A percentile compares a stretch with the other conserved stretches of the same genome.
phyloP scores from a whole-genome alignment of 2,329 filamentous ascomycete genomes.

The Trichoderma koningiopsis region DNA sequence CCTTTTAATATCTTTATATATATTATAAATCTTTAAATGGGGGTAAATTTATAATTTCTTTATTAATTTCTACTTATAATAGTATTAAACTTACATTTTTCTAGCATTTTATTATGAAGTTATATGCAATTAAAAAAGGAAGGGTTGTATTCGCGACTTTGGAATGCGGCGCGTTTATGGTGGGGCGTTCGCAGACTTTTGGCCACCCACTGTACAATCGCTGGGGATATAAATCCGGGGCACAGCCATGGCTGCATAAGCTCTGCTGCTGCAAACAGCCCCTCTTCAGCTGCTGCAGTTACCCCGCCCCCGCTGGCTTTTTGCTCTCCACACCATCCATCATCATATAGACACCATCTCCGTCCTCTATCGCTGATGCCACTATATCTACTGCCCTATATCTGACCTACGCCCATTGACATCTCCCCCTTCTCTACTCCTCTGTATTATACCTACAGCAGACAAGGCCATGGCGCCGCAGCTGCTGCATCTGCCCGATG shows the following conservation, averaged over 20 bases:
- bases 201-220: background rate
- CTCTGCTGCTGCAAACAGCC: background rate
- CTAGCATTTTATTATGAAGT: too few species aligned
- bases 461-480: slow-evolving; percentile 40
- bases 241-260: background rate
- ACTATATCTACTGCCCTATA: background rate
- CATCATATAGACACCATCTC: background rate
- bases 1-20: too few species aligned
- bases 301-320: slow-evolving; percentile 17
- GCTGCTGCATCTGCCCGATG: slow-evolving; percentile 78
- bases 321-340: background rate
- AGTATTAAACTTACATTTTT: too few species aligned
- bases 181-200: too few species aligned
- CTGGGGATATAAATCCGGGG: background rate
- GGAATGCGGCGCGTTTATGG: too few species aligned
- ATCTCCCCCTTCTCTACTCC: too few species aligned
- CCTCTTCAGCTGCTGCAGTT: background rate
- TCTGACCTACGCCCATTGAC: background rate
- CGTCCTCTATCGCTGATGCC: background rate
- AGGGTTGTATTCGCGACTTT: too few species aligned
- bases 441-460: background rate
- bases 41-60: too few species aligned
- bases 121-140: too few species aligned
- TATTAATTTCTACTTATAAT: too few species aligned
- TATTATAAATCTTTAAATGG: too few species aligned